phyloP scores from a whole-genome alignment of 768 basidiomycete genomes.

The Boletus coccyginus region DNA sequence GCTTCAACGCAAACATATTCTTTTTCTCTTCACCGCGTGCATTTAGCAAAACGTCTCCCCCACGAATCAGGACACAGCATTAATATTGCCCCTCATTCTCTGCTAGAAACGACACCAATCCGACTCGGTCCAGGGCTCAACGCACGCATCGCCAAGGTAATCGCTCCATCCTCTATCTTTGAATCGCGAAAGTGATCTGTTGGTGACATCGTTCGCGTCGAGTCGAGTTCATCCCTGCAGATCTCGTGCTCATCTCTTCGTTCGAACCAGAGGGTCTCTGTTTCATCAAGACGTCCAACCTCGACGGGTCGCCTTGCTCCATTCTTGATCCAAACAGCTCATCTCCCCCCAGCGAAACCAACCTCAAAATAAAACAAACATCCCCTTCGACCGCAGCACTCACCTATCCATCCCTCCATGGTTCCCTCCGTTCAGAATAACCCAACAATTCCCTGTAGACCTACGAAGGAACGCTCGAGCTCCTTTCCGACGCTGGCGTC shows the following conservation, averaged over 20 bases:
- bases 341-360: slow-evolving; percentile 71
- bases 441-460: slow-evolving; percentile 98
- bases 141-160: slow-evolving; percentile 73
- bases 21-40: slow-evolving; percentile 94
- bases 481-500: slow-evolving; percentile 51
- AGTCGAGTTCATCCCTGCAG: slow-evolving; percentile 95
- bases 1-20: slow-evolving; percentile 98
- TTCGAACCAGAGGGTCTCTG: slow-evolving; percentile 97
- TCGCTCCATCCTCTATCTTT: slow-evolving; percentile 63
- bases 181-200: slow-evolving; percentile 79
- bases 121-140: slow-evolving; percentile 91
- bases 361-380: slow-evolving; percentile 98
- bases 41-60: slow-evolving; percentile 98
- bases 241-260: slow-evolving; percentile 81
- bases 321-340: not conserved
- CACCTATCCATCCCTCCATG: slow-evolving; percentile 74
- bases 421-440: slow-evolving; percentile 89
- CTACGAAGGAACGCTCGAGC: slow-evolving; percentile 79
- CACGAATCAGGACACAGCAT: slow-evolving; percentile 85
- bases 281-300: slow-evolving; percentile 96
- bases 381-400: slow-evolving; percentile 76
- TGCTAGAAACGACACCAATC: slow-evolving; percentile 93
- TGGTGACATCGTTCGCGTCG: slow-evolving; percentile 90
- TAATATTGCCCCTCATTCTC: too few species aligned
- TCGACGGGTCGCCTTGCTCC: slow-evolving; percentile 74